Base-by-base conservation (phyloP, 2,329 filamentous ascomycete genomes). In the Apiospora sp. region DNA sequence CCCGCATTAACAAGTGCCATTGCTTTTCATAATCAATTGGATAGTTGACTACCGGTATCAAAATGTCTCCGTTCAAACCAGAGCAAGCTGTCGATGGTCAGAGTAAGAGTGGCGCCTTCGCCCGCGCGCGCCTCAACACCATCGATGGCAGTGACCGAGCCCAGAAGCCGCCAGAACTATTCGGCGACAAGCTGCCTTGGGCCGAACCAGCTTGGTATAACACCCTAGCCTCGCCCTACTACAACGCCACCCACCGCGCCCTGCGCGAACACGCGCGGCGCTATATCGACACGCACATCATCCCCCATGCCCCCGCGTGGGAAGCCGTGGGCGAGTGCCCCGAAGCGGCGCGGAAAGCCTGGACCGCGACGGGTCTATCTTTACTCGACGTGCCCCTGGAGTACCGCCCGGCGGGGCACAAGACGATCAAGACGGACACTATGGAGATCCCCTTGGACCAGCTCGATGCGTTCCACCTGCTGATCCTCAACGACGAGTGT, bases 401-500 rank as follows among this genome's bases (percentile, higher is more conserved):
- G 58, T 64, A 64, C 58, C 58, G 58, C 19, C 58, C 30, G 30
- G n/a, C 49, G 3, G n/a, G 10, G 0, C 49, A 51, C n/a, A 24
- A 92, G 80, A 86, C 88, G 6, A 90, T 98, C 78, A 90, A 93
- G 84, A 75, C 84, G 1, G 86, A 86, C 0, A 84, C 84, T 0
- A 83, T 83, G 8, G 92, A 91, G 68, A 96, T 99, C 16, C 84
- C 92, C 0, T 87, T 93, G 0, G 94, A 98, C 85, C 92, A 96
- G 82, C 99, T 96, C 96, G 96, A 99, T 85, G 90, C 97, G 58
- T 99, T 98, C 91, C 96, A 99, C 85, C 96, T 99, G 88, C 89
- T 98, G 90, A 88, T 98, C 67, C 82, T 99, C 73, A 98, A 96
- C 0, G 96, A 99, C 78, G 96, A 99, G 88, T 86, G 99, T 61